A percentile compares a stretch with the other conserved stretches of the same genome.
phyloP scores from a whole-genome alignment of 2,329 filamentous ascomycete genomes.

The Aspergillus tamarii region DNA sequence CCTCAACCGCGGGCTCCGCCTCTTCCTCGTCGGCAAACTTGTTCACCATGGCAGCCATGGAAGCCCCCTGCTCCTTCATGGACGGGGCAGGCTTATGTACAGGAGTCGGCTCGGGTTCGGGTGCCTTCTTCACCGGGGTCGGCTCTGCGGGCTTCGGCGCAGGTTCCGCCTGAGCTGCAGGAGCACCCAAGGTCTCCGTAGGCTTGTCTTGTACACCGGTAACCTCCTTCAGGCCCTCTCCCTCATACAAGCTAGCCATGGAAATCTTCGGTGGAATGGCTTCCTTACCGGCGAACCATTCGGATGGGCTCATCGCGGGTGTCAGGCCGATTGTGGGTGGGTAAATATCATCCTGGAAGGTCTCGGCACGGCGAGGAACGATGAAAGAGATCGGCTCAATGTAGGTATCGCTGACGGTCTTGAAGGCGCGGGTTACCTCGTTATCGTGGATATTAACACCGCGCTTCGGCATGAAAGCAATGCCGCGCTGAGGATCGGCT shows the following conservation, averaged over 20 bases:
- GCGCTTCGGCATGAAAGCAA: constrained; percentile 92
- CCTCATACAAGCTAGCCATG: constrained; percentile 88
- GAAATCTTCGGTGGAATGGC: constrained; percentile 88
- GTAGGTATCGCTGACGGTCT: constrained; percentile 92
- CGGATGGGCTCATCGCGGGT: constrained; percentile 75
- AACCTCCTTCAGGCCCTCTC: constrained; percentile 77
- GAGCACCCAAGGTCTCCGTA: constrained; percentile 37
- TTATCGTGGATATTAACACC: constrained; percentile 97
- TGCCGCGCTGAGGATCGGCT: constrained; percentile 87
- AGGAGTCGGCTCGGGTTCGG: constrained; percentile 38
- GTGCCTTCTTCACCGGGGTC: constrained; percentile 26
- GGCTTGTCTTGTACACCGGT: constrained; percentile 46
- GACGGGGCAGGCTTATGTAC: constrained; percentile 62
- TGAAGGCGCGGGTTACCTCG: constrained; percentile 92
- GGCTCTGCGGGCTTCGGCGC: constrained; percentile 52
- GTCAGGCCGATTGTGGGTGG: constrained; percentile 81
- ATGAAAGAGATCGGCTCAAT: constrained; percentile 98
- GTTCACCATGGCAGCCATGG: constrained; percentile 80
- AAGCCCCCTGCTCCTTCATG: constrained; percentile 82
- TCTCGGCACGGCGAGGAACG: constrained; percentile 88
- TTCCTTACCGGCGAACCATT: constrained; percentile 87
- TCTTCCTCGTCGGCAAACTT: constrained; percentile 82
- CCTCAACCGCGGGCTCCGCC: constrained; percentile 60
- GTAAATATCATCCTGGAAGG: constrained; percentile 96
- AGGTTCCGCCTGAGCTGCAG: constrained; percentile 54